Evolutionary conservation across 1,284 basidiomycete genomes (phyloP), one percentile per base, ranked within the genome.

Genomic region (Entoloma clypeatum): DNA sequence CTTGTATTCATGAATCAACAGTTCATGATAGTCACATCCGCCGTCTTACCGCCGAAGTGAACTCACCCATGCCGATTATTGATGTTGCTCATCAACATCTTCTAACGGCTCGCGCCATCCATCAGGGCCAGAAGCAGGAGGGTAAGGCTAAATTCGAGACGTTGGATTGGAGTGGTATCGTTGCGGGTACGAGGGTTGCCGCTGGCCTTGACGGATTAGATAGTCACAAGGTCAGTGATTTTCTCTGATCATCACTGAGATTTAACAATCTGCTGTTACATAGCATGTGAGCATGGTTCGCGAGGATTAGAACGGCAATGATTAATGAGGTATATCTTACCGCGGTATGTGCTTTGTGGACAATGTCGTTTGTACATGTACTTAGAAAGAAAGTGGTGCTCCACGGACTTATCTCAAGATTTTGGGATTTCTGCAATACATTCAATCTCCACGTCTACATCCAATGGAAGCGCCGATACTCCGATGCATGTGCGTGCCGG

Each of bases 51-150:
- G 64, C 73, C 7, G 74, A 81, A 39, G 68, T 80, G 52, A 82
- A 90, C 51, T 77, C 84, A 8, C 90, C 89, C 0, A 82, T 92
- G 79, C 91, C 91, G 7, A 72, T 74, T 13, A 72, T 92, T 49
- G 87, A 93, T 56, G 69, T 80, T 33, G 84, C 82, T 16, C 79
- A 87, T 53, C 81, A 86, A 51, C 85, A 89, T 54, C 69, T 93
- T 55, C 68, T 92, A 41, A 83, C 86, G 3, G 85, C 89, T 3
- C 75, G 87, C 21, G 84, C 88, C 1, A 60, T 86, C 9, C 79
- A 86, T 47, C 55, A 63, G 28, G 62, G 62, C 22, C 63, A 77
- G 45, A 65, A 65, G 34, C 59, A 63, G 22, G 64, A 65, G n/a
- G 78, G 76, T 2, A 65, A 63, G 31, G 56, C 64, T 7, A 59